Base-by-base conservation (phyloP, 1,139 yeast genomes). In the Kodamaea alishanica region DNA sequence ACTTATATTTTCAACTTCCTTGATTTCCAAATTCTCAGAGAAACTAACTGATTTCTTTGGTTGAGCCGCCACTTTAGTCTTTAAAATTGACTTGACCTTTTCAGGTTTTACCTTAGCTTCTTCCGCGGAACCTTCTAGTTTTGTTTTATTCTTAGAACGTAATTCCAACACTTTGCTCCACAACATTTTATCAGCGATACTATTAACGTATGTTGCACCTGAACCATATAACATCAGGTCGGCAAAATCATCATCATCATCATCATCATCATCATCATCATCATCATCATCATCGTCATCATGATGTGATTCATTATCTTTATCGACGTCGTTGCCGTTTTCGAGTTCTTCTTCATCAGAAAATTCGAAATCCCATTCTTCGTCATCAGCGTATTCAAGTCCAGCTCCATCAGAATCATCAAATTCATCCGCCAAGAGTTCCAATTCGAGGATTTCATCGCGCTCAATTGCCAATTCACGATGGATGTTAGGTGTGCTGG, bases 1-100 rank as follows among this genome's bases (percentile, higher is more conserved):
- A 54, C 81, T 78, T 10, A 79, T 64, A 50, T 74, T 77, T 37
- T 78, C 84, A 24, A 81, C 69, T 48, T 79, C 81, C 40, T 75
- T 76, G n/a, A 81, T 69, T 40, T 79, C 76, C 34, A 79, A 64
- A 2, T 60, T 55, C 2, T 70, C 63, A 1, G 80, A 72, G 58
- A 80, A 81, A 15, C 73, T 65, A 20, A 81, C 86, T 6, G 68
- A 56, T 48, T 78, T 77, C 46, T 64, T 65, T 3, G 27, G 24
- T 20, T 22, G 11, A 8, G 24, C 6, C 2, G 10, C 15, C 23
- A 31, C 10, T 5, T 22, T 31, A 6, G 9, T 32, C 25, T 24
- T 30, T 10, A 26, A 11, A 8, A 24, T 38, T 8, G 37, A 37
- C 23, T 32, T 24, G 5, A 11, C 10, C 30, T 36, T 37, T 28